Conservation (phyloP, 1,139 yeast species). For the Geotrichum siamense region DNA sequence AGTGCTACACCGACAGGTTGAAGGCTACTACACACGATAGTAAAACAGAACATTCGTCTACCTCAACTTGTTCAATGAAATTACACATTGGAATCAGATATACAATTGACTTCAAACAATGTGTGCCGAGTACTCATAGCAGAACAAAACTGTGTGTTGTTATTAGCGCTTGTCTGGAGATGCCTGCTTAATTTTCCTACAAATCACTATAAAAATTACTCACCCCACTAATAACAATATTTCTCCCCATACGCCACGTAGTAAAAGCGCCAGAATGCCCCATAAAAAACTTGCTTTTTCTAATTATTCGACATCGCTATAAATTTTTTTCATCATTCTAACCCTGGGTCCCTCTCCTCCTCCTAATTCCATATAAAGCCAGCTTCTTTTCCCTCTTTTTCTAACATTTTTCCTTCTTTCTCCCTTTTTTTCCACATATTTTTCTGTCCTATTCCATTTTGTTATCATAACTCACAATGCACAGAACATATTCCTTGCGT, state of each 20-base stretch:
- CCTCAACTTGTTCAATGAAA: too few relatives aligned
- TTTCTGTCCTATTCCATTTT: background rate
- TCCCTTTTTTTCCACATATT: background rate
- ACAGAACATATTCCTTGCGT: constrained; percentile 97
- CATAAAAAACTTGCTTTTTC: constrained; percentile 4
- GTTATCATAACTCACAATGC: constrained; percentile 47
- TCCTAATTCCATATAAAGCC: constrained; percentile 6
- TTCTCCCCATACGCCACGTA: background rate
- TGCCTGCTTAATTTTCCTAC: too few relatives aligned
- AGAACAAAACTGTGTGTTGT: too few relatives aligned
- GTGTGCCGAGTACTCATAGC: too few relatives aligned
- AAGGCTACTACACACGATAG: too few relatives aligned
- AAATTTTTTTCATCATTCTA: background rate
- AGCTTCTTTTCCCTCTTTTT: constrained; percentile 6
- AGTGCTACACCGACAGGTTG: too few relatives aligned
- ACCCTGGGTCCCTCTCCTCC: background rate
- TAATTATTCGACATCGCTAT: background rate
- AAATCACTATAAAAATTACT: background rate
- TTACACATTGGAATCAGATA: too few relatives aligned
- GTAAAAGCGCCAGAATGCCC: too few relatives aligned
- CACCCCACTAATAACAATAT: background rate
- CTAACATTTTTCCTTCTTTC: background rate
- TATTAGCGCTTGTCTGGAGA: too few relatives aligned
- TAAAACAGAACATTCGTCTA: too few relatives aligned
- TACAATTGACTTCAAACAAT: too few relatives aligned